Base-by-base conservation (phyloP, 371 early-diverging fungal species). In the Dichotomocladium elegans region DNA sequence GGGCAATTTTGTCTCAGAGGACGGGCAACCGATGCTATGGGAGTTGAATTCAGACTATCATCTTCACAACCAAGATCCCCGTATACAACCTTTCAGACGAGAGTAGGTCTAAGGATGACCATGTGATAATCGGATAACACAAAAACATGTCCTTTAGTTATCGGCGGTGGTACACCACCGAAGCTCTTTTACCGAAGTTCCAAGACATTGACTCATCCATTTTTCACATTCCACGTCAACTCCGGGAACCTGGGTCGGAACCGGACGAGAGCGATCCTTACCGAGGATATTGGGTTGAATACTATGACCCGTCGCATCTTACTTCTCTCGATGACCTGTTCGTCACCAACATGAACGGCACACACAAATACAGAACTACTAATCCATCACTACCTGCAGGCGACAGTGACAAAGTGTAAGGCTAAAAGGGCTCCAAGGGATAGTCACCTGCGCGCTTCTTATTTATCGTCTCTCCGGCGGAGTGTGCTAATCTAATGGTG, bases 261-360 rank as follows among this genome's bases (percentile, higher is more conserved):
- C 70, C 66, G 5, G 64, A 75, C 42, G 68, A 66, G 26, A 55
- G 67, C 28, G 72, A 77, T 55, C 64, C 61, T 0, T 70, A 47
- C 61, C 68, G 62, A 55, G 82, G 80, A 12, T 88, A 88, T 51
- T 91, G 90, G 90, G 74, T 77, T 2, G 92, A 92, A 54, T 89
- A 89, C 58, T 92, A 92, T 63, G 72, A 80, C 11, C 90, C 90
- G 11, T 70, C 77, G 22, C 64, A 80, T 31, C 81, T 87, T 44
- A 92, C 94, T 0, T 81, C 88, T 0, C 79, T 95, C 21, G 84
- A 83, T 29, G 58, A 70, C 11, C 58, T 93, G 14, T 94, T 93
- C 70, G 86, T 90, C 0, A 87, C 75, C 53, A 89, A 86, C 48
- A 93, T 96, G 83, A 92, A 90, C 59, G 88, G 88, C 28, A 92